These are phyloP conservation scores for Botrytis hyacinthi DNA, from an alignment of 2,329 filamentous ascomycete species.

Conservation along the genomic window DNA sequence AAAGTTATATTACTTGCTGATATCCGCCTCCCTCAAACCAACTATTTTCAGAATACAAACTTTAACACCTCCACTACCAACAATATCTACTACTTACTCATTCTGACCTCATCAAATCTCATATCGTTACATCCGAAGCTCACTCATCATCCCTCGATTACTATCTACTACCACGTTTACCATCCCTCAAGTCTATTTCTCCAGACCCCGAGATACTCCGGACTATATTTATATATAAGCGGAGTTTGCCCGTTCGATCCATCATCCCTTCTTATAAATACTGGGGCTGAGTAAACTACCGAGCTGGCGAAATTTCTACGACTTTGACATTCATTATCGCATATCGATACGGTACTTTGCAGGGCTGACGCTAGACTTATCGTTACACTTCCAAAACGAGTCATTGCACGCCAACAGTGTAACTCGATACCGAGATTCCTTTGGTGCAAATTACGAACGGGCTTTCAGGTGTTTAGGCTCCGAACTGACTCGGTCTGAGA, in stretches of 20 bases:
- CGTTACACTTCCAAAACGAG: slow-evolving; percentile 12
- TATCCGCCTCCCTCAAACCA: neutral
- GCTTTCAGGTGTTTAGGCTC: slow-evolving; percentile 4
- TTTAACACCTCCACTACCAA: neutral
- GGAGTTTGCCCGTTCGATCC: neutral
- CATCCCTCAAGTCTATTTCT: slow-evolving; percentile 1
- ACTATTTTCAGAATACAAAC: slow-evolving; percentile 3
- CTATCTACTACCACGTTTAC: neutral
- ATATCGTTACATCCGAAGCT: slow-evolving; percentile 5
- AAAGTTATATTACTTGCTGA: slow-evolving; percentile 11
- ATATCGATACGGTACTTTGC: slow-evolving; percentile 14
- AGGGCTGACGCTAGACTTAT: slow-evolving; percentile 22
- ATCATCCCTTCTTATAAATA: neutral
- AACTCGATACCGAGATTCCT: slow-evolving; percentile 9
- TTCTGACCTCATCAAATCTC: slow-evolving; percentile 16
- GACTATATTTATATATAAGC: slow-evolving; percentile 18
- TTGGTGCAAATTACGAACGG: slow-evolving; percentile 16
- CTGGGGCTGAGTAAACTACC: slow-evolving; percentile 14
- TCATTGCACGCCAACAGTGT: neutral
- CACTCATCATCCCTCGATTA: slow-evolving; percentile 9
- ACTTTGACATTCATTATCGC: slow-evolving; percentile 6
- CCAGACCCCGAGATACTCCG: slow-evolving; percentile 15
- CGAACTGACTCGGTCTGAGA: slow-evolving; percentile 9
- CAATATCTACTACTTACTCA: neutral
- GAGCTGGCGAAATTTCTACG: neutral